Evolutionary conservation across 495 filamentous ascomycete species (phyloP), one percentile per base, ranked within the genome.

Genomic region (Beverwykella pulmonaria): DNA sequence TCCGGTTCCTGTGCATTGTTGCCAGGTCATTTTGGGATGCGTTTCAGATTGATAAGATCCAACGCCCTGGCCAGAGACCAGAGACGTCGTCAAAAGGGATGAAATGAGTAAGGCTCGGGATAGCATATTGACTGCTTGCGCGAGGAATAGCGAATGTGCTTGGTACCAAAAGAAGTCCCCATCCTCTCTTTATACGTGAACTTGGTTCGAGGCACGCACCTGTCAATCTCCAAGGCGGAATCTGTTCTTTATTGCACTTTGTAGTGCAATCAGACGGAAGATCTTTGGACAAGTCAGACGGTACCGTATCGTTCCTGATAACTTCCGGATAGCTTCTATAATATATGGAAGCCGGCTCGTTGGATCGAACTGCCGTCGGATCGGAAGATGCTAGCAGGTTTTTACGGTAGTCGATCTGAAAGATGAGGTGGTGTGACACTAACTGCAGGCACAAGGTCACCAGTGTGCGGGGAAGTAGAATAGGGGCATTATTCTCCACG

Each of bases 31-130:
- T 29, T 55, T 55, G 3, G 74, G 73, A 54, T 76, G 73, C 10
- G 39, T 52, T 53, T 75, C 74, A 20, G 80, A 67, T 61, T 59
- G 36, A 34, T 67, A 27, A 17, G 44, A 50, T 61, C 74, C 54
- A 59, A 63, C 46, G 67, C 52, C 52, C 52, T 54, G 52, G 52
- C 52, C 52, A 19, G 22, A 29, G 52, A 54, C 52, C 52, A 54
- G 52, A 19, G 52, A 54, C 27, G 52, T 26, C 19, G 48, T 30
- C 3, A 54, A 32, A 9, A 54, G 17, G 17, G 52, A 32, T 32
- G 52, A 26, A 10, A 54, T 9, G 17, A 54, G 26, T 7, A 54
- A 54, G 14, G 27, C 52, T 3, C 27, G 52, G 3, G 52, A 32
- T 8, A 54, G 17, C 52, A 54, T 54, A 14, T 7, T 54, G 27